A percentile compares a stretch with the other conserved stretches of the same genome.
These are phyloP conservation scores for Calonectria leucothoes DNA, from an alignment of 2,329 filamentous ascomycete species.

Conservation along the genomic window DNA sequence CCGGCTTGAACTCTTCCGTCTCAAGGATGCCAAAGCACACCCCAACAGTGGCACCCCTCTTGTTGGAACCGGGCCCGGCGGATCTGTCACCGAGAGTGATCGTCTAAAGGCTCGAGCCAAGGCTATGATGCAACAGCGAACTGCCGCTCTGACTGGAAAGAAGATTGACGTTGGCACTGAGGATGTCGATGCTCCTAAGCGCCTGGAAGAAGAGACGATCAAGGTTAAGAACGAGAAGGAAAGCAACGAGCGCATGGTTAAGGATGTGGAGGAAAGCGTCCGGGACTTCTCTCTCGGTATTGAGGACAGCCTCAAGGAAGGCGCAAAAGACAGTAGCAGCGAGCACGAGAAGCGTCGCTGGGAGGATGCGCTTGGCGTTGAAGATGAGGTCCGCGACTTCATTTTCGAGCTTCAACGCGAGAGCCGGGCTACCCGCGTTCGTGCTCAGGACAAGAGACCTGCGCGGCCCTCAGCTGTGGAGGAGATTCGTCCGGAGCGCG, in stretches of 20 bases:
- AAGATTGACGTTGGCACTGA: conserved; percentile 77
- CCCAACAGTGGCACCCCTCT: conserved; percentile 84
- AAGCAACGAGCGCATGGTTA: conserved; percentile 95
- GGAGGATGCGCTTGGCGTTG: conserved; percentile 96
- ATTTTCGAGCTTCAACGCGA: conserved; percentile 95
- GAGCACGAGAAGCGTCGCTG: conserved; percentile 94
- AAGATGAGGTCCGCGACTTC: conserved; percentile 97
- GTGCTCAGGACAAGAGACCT: conserved; percentile 66
- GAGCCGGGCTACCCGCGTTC: conserved; percentile 79
- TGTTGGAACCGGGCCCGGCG: conserved; percentile 92
- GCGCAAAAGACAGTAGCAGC: conserved; percentile 76
- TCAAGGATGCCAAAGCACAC: conserved; percentile 93
- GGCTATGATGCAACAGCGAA: conserved; percentile 98
- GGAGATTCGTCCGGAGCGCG: conserved; percentile 54
- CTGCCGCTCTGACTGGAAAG: conserved; percentile 89
- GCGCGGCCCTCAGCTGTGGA: conserved; percentile 56
- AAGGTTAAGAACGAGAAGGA: conserved; percentile 87
- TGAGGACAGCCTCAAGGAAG: conserved; percentile 89
- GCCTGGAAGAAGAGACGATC: conserved; percentile 88
- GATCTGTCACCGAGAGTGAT: conserved; percentile 90
- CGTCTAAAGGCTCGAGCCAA: conserved; percentile 94
- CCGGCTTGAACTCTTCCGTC: conserved; percentile 89
- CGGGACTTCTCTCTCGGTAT: conserved; percentile 87
- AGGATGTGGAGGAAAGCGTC: conserved; percentile 96
- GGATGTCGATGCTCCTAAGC: conserved; percentile 81